Evolutionary conservation across 2,329 filamentous ascomycete species (phyloP).

Genomic region (Fusarium sp.): DNA sequence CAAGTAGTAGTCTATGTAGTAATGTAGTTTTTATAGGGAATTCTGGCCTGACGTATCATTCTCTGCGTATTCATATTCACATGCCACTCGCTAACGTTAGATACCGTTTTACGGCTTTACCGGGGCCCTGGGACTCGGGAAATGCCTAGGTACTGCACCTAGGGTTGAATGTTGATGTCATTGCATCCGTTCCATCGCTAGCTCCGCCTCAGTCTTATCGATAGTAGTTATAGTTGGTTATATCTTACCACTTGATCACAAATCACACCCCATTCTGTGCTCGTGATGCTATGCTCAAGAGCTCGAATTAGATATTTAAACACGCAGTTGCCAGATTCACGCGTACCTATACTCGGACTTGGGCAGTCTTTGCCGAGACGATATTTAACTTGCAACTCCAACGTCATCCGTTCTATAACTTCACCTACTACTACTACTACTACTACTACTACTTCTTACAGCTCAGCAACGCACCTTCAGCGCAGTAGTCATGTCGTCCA

Average conservation of each 20-base stretch:
- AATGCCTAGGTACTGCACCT: neutral
- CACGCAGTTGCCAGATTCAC: neutral
- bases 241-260: constrained; percentile 5
- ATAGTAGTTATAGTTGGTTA: no score
- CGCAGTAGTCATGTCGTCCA: constrained; percentile 62
- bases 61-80: no score
- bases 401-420: constrained; percentile 16
- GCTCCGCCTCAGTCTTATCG: constrained; percentile 3
- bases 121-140: constrained; percentile 1
- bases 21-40: no score
- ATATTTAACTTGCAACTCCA: constrained; percentile 6
- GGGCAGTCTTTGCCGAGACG: neutral
- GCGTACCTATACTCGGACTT: constrained; percentile 11
- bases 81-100: no score
- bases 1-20: no score
- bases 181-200: no score
- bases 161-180: constrained; percentile 34
- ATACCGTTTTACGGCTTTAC: neutral
- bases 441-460: neutral
- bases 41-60: no score
- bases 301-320: constrained; percentile 16
- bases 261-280: neutral
- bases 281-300: constrained; percentile 18
- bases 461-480: constrained; percentile 13
- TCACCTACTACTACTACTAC: neutral